Evolutionary conservation across 768 basidiomycete genomes (phyloP).

Genomic region (Cubamyces lactineus): DNA sequence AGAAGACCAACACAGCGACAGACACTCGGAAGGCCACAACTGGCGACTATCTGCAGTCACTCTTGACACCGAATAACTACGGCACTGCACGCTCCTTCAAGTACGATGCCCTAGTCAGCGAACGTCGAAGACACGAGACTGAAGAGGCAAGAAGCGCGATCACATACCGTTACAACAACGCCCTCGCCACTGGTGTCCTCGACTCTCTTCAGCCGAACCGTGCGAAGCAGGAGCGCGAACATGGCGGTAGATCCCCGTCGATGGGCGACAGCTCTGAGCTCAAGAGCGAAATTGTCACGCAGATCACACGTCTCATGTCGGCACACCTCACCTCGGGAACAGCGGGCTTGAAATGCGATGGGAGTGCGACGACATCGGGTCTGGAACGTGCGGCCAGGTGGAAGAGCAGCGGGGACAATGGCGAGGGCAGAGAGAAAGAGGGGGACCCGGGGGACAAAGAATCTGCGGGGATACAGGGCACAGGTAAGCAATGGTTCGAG

Average conservation of each 20-base stretch:
- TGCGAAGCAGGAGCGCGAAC: too few relatives aligned
- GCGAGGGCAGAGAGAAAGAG: too few relatives aligned
- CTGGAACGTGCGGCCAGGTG: neutral
- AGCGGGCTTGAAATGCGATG: neutral
- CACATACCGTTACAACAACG: constrained; percentile 3
- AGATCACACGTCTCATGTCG: neutral
- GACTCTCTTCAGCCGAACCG: neutral
- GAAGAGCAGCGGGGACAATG: neutral
- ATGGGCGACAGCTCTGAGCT: neutral
- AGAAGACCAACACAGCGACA: too few relatives aligned
- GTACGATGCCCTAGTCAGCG: neutral
- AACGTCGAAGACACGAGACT: neutral
- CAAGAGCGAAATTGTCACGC: neutral
- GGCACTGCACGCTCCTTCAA: constrained; percentile 1
- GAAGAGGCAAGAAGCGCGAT: neutral
- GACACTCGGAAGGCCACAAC: neutral
- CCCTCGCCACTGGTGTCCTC: neutral
- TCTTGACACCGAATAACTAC: neutral
- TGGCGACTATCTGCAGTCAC: neutral
- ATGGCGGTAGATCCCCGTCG: neutral
- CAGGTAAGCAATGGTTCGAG: too few relatives aligned
- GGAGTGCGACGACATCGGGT: neutral
- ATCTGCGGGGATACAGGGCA: neutral
- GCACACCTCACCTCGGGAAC: neutral
- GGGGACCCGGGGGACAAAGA: neutral